These are phyloP conservation scores for Aphanoascus verrucosus DNA, from an alignment of 2,329 filamentous ascomycete species.

Conservation along the genomic window DNA sequence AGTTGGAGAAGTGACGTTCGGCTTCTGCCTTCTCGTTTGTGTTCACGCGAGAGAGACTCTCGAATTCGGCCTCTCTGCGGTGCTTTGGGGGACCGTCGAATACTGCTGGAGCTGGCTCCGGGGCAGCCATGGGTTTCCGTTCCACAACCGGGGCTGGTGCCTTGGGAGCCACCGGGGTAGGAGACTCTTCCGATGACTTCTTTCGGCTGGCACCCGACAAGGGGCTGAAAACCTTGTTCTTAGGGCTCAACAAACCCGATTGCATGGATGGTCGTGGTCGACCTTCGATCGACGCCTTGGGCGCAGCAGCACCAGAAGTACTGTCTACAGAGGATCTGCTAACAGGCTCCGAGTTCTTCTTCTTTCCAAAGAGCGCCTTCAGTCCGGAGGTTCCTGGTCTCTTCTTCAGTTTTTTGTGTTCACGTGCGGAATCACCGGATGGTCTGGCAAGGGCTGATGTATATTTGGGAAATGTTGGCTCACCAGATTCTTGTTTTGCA, in stretches of 20 bases:
- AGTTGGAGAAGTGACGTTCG: constrained; percentile 48
- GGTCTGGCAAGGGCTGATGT: constrained; percentile 26
- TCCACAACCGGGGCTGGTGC: constrained; percentile 11
- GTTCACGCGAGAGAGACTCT: constrained; percentile 51
- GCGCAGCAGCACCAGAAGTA: constrained; percentile 33
- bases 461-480: constrained; percentile 18
- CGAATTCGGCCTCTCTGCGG: constrained; percentile 43
- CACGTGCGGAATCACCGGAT: constrained; percentile 24
- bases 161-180: constrained; percentile 8
- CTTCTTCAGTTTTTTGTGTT: constrained; percentile 37
- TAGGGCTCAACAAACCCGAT: constrained; percentile 17
- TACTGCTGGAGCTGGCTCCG: constrained; percentile 17
- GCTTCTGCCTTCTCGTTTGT: constrained; percentile 39
- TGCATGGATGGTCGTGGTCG: constrained; percentile 27
- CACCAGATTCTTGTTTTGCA: constrained; percentile 18
- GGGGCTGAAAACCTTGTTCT: neutral
- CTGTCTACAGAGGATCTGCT: constrained; percentile 26
- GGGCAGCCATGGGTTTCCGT: constrained; percentile 16
- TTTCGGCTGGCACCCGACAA: constrained; percentile 26
- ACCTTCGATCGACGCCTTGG: constrained; percentile 34
- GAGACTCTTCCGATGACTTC: constrained; percentile 19
- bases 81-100: constrained; percentile 29
- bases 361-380: constrained; percentile 35
- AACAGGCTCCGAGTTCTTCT: constrained; percentile 29
- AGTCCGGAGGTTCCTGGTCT: constrained; percentile 33